These are phyloP conservation scores for Aspergillus taichungensis DNA, from an alignment of 495 filamentous ascomycete genomes.

Conservation along the genomic window DNA sequence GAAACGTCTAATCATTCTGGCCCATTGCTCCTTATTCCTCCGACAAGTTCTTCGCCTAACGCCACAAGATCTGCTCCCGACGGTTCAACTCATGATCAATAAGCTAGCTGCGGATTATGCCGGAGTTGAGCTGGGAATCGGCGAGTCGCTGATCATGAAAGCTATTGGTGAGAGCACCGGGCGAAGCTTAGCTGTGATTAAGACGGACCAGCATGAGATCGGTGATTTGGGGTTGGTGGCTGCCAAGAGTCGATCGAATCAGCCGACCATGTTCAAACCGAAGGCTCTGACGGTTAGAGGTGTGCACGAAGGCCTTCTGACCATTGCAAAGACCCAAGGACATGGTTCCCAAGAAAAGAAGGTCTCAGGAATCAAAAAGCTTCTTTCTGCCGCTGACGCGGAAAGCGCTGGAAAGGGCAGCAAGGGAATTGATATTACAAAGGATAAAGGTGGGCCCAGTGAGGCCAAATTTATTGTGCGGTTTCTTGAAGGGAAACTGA, in stretches of 20 bases:
- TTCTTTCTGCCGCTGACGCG: slow-evolving; percentile 78
- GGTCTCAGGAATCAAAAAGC: slow-evolving; percentile 88
- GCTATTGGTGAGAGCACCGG: slow-evolving; percentile 92
- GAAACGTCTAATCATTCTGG: slow-evolving; percentile 76
- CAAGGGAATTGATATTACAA: slow-evolving; percentile 73
- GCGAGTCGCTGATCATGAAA: slow-evolving; percentile 97
- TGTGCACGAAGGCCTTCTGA: slow-evolving; percentile 81
- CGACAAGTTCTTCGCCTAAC: slow-evolving; percentile 88
- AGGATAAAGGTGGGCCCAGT: slow-evolving; percentile 87
- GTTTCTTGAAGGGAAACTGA: slow-evolving; percentile 87
- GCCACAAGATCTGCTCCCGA: slow-evolving; percentile 77
- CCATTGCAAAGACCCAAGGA: slow-evolving; percentile 77
- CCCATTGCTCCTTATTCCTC: slow-evolving; percentile 83
- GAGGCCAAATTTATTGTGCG: slow-evolving; percentile 91
- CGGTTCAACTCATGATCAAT: slow-evolving; percentile 92
- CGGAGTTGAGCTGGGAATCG: slow-evolving; percentile 92
- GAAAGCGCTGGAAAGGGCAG: slow-evolving; percentile 54
- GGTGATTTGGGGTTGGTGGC: slow-evolving; percentile 92
- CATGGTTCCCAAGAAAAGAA: slow-evolving; percentile 86
- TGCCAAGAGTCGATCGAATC: slow-evolving; percentile 85
- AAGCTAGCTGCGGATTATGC: slow-evolving; percentile 95
- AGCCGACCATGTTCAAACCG: slow-evolving; percentile 95
- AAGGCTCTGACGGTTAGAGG: slow-evolving; percentile 80
- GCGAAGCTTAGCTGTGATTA: slow-evolving; percentile 76
- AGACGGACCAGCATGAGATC: slow-evolving; percentile 89